phyloP scores from a whole-genome alignment of 2,329 filamentous ascomycete genomes.

The Aureobasidium zeae region DNA sequence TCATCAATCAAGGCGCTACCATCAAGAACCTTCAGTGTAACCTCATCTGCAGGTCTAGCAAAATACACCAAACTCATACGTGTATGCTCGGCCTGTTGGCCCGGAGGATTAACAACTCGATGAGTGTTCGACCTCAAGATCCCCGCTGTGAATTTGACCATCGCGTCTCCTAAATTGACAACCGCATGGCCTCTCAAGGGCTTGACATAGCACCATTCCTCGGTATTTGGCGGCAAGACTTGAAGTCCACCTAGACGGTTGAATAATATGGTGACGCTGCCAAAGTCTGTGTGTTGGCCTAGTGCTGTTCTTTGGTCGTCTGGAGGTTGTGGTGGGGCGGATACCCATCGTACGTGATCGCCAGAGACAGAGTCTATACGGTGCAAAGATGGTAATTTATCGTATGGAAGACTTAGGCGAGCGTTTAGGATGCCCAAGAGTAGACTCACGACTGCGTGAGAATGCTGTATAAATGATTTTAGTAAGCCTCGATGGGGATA shows the following conservation, averaged over 20 bases:
- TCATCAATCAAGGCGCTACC: slow-evolving; percentile 25
- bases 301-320: slow-evolving; percentile 37
- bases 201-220: slow-evolving; percentile 44
- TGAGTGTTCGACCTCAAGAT: slow-evolving; percentile 29
- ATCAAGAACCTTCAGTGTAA: slow-evolving; percentile 25
- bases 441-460: slow-evolving; percentile 38
- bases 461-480: slow-evolving; percentile 36
- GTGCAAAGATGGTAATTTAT: slow-evolving; percentile 40
- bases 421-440: slow-evolving; percentile 38
- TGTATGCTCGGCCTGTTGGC: slow-evolving; percentile 18
- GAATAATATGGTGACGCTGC: slow-evolving; percentile 47
- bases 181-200: slow-evolving; percentile 42
- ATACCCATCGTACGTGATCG: slow-evolving; percentile 47
- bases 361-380: slow-evolving; percentile 35
- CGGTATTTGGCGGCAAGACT: slow-evolving; percentile 30
- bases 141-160: slow-evolving; percentile 38
- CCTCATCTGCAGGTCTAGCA: slow-evolving; percentile 18
- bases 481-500: slow-evolving; percentile 30
- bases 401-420: slow-evolving; percentile 34
- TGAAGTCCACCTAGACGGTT: slow-evolving; percentile 49
- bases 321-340: slow-evolving; percentile 38
- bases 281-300: slow-evolving; percentile 50
- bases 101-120: slow-evolving; percentile 18
- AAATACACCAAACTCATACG: slow-evolving; percentile 20
- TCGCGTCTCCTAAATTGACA: slow-evolving; percentile 41